These are phyloP conservation scores for Citrullus colocynthis DNA, from an alignment of 306 rosid species.

Conservation along the genomic window DNA sequence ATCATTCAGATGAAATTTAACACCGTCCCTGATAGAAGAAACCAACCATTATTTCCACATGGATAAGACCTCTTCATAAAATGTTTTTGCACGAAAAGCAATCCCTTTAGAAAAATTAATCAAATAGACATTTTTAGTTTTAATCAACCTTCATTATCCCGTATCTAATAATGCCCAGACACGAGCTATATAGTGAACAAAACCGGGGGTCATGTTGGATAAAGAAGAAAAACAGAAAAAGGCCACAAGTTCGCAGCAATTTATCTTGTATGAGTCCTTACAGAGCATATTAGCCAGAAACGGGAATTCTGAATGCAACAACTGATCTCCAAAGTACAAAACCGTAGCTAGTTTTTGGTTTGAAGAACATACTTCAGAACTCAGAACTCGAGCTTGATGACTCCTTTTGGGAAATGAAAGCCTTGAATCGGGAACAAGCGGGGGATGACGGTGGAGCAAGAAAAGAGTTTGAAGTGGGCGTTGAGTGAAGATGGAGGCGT, in stretches of 20 bases:
- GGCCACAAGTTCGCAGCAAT: background rate
- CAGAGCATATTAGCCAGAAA: background rate
- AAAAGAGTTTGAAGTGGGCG: background rate
- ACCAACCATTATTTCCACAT: background rate
- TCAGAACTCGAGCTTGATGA: background rate
- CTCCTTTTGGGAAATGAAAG: background rate
- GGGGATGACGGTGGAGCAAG: background rate
- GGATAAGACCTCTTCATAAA: background rate
- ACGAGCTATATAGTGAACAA: background rate
- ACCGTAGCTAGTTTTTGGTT: background rate
- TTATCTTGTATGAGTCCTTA: background rate
- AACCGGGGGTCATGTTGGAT: background rate
- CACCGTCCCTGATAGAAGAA: background rate
- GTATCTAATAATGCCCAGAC: background rate
- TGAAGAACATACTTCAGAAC: background rate
- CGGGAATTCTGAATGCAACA: background rate
- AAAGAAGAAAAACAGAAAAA: background rate
- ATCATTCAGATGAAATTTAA: background rate
- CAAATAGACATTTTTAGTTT: background rate
- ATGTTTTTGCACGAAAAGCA: background rate
- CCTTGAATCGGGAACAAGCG: background rate
- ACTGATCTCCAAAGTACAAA: background rate
- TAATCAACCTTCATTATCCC: background rate
- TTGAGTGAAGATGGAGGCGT: background rate
- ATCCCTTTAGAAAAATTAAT: background rate